Conservation (phyloP, 2,329 filamentous ascomycete species). For the Sporothrix protearum region DNA sequence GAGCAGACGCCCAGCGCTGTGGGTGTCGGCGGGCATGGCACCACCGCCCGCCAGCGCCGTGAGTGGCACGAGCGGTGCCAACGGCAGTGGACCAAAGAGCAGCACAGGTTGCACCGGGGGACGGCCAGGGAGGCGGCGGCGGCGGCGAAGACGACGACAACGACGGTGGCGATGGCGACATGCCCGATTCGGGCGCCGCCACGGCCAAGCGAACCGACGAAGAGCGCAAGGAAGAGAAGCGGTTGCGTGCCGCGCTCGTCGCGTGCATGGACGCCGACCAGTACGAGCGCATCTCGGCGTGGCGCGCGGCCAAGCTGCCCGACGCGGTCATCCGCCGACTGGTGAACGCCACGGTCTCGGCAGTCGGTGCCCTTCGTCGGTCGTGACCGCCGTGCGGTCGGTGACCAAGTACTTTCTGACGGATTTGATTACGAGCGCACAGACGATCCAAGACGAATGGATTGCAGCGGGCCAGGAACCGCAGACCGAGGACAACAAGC, state of each 20-base stretch:
- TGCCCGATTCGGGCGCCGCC: conserved; percentile 32
- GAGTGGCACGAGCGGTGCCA: not conserved
- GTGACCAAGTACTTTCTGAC: conserved; percentile 75
- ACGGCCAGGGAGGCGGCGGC: conserved; percentile 40
- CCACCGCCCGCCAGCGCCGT: conserved; percentile 44
- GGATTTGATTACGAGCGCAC: conserved; percentile 69
- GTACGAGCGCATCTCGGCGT: conserved; percentile 66
- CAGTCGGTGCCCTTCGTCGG: conserved; percentile 70
- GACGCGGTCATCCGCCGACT: conserved; percentile 69
- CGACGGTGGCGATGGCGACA: conserved; percentile 39
- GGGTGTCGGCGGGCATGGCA: conserved; percentile 43
- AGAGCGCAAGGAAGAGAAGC: conserved; percentile 63
- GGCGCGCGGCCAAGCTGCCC: conserved; percentile 64
- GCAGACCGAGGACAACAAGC: conserved; percentile 52
- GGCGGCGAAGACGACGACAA: conserved; percentile 51
- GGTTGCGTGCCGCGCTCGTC: conserved; percentile 58
- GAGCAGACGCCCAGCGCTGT: conserved; percentile 41
- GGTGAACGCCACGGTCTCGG: conserved; percentile 72
- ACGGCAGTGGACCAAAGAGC: conserved; percentile 36
- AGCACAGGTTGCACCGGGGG: conserved; percentile 31
- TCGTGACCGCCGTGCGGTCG: conserved; percentile 71
- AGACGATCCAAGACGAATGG: conserved; percentile 70
- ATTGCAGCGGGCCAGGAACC: conserved; percentile 54
- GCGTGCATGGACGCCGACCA: conserved; percentile 64
- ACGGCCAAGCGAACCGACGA: conserved; percentile 44